Conservation (phyloP, 73 alveolate genomes). For the Durusdinium trenchii region DNA sequence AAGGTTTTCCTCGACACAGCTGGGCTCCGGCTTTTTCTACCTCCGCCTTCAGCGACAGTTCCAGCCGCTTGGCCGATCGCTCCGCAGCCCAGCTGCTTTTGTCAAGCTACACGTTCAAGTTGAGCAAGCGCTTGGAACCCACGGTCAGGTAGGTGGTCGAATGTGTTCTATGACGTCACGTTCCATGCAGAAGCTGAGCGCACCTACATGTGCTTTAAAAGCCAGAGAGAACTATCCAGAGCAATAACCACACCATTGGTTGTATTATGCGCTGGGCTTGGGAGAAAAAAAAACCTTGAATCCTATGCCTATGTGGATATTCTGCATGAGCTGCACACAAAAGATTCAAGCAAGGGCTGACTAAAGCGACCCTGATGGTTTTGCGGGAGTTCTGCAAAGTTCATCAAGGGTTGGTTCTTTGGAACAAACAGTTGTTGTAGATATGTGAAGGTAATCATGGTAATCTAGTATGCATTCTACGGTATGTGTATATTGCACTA, state of each 20-base stretch:
- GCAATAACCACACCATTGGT: background rate
- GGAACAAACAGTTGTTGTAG: no score
- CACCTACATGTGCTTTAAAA: background rate
- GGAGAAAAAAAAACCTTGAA: no score
- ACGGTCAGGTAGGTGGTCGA: background rate
- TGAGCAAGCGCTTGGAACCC: background rate
- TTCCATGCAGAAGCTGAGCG: background rate
- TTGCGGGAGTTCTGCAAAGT: no score
- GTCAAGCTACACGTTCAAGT: background rate
- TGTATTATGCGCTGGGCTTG: no score
- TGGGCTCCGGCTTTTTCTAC: constrained; percentile 49
- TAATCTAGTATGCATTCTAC: no score
- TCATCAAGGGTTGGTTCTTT: no score
- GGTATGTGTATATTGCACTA: no score
- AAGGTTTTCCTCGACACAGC: constrained; percentile 49
- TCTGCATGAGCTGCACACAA: no score
- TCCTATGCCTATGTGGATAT: no score
- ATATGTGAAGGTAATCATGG: no score
- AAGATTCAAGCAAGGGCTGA: no score
- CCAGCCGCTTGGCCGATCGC: constrained; percentile 9
- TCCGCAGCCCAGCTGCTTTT: background rate
- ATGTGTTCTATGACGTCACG: background rate
- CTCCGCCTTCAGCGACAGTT: constrained; percentile 48
- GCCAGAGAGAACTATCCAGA: background rate
- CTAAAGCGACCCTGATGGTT: no score